Percentiles rank a stretch among this genome's conserved stretches.
Conservation (phyloP, 148 eudicot species). For the Vaccinium vitisidaea region DNA sequence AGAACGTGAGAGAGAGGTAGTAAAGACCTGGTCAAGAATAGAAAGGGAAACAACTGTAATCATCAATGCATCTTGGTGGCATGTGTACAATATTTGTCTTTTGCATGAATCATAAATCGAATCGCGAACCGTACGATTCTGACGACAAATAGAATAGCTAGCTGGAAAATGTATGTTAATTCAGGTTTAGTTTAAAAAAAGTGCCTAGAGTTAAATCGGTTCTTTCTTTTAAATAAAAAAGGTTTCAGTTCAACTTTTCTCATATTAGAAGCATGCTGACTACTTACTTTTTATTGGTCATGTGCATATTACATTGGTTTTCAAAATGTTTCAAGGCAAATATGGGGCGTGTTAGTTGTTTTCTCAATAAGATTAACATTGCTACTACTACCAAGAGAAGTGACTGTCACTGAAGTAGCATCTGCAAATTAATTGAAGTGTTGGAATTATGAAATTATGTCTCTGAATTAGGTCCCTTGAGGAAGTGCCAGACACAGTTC, state of each 20-base stretch:
- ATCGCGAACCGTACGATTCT: too few species aligned
- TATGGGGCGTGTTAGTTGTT: not conserved
- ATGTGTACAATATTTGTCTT: too few species aligned
- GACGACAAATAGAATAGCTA: not conserved
- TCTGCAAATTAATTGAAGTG: not conserved
- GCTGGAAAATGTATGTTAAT: not conserved
- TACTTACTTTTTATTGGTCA: not conserved
- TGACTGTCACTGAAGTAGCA: not conserved
- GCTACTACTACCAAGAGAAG: not conserved
- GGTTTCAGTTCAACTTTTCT: not conserved
- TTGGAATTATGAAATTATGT: not conserved
- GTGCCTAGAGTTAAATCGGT: not conserved
- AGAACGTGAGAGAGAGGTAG: too few species aligned
- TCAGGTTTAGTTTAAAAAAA: not conserved
- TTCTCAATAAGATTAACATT: not conserved
- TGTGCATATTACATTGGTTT: not conserved
- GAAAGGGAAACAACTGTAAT: too few species aligned
- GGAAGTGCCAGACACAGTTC: not conserved
- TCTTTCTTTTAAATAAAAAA: not conserved
- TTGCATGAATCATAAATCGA: too few species aligned
- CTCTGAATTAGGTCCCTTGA: not conserved
- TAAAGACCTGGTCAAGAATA: too few species aligned
- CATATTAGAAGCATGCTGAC: not conserved
- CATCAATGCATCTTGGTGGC: too few species aligned
- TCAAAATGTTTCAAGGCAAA: not conserved